phyloP scores from a whole-genome alignment of 2,329 filamentous ascomycete genomes.

The Colletotrichum orchidophilum region DNA sequence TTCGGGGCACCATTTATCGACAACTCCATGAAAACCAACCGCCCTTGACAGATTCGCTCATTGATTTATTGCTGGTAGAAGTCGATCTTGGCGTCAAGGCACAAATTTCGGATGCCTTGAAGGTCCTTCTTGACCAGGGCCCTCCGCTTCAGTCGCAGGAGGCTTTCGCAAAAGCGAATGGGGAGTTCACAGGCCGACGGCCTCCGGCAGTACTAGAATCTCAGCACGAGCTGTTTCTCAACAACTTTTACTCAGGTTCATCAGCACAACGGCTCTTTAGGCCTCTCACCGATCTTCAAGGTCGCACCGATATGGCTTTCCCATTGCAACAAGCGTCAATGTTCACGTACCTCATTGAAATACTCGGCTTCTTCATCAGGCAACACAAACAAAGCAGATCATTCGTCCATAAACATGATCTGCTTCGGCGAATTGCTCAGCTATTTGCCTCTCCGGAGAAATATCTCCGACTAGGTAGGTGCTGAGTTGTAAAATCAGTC shows the following conservation, averaged over 20 bases:
- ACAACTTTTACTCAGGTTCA: constrained; percentile 88
- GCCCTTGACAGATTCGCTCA: constrained; percentile 89
- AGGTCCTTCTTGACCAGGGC: constrained; percentile 86
- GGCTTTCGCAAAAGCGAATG: constrained; percentile 68
- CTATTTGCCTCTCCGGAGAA: constrained; percentile 87
- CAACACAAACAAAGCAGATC: constrained; percentile 89
- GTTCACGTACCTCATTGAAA: constrained; percentile 90
- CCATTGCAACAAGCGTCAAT: constrained; percentile 87
- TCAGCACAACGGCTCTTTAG: constrained; percentile 87
- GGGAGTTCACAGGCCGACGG: constrained; percentile 73
- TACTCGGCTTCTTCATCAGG: constrained; percentile 91
- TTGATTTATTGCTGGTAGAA: constrained; percentile 90
- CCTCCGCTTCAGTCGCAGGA: constrained; percentile 62
- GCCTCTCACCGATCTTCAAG: constrained; percentile 83
- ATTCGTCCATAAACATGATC: constrained; percentile 83
- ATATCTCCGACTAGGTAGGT: constrained; percentile 86
- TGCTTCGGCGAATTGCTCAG: constrained; percentile 82
- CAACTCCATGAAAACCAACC: constrained; percentile 88
- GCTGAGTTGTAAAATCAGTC: not conserved
- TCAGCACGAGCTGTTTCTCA: constrained; percentile 86
- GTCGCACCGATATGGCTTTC: constrained; percentile 74
- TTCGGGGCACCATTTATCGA: constrained; percentile 91
- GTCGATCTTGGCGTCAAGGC: constrained; percentile 94
- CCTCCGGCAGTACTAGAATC: constrained; percentile 65
- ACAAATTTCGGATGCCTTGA: constrained; percentile 94